Evolutionary conservation across 2,329 filamentous ascomycete species (phyloP), one percentile per base, ranked within the genome.

Genomic region (Microcyclospora pomicola): DNA sequence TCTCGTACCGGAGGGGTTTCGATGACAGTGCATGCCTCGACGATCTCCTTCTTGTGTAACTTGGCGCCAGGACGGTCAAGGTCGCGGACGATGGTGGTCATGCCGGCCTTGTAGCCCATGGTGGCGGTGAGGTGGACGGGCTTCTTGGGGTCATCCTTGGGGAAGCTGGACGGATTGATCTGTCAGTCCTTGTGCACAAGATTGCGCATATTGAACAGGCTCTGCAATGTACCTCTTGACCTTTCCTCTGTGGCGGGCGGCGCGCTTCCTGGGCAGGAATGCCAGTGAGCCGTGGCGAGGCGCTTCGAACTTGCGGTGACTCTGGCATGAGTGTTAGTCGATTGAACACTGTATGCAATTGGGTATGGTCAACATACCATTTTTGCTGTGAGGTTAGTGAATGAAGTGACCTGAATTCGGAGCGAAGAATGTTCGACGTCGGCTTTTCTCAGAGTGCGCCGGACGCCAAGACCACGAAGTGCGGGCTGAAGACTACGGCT

Each of bases 91-190:
- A 96, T 91, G 61, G 91, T 98, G 68, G 86, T 95, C 91, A 98
- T 98, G 68, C 91, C 91, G 66, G 91, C 91, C 85, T 98, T 98
- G 81, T 98, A 98, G 67, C 91, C 91, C 80, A 96, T 87, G 62
- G 85, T 72, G 62, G 91, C 91, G 51, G 91, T 98, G 61, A 98
- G 79, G 77, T 98, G 91, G 68, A 95, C 85, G 61, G 87, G 84
- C 81, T 96, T 93, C 83, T 96, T 96, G 63, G 86, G 74, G 77
- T 98, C 87, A 83, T 98, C 91, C 82, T 96, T 96, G 65, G 91
- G 91, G 80, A 98, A 98, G 71, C 85, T 92, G 62, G 6, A 33
- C 33, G 12, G 27, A 27, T 28, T 33, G 30, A 16, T 4, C 7
- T 24, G 19, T 24, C 7, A 24, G 19, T 5, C 7, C 4, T 24